Evolutionary conservation across 139 green algal genomes (phyloP).

Genomic region (Auxenochlorella protothecoides): DNA sequence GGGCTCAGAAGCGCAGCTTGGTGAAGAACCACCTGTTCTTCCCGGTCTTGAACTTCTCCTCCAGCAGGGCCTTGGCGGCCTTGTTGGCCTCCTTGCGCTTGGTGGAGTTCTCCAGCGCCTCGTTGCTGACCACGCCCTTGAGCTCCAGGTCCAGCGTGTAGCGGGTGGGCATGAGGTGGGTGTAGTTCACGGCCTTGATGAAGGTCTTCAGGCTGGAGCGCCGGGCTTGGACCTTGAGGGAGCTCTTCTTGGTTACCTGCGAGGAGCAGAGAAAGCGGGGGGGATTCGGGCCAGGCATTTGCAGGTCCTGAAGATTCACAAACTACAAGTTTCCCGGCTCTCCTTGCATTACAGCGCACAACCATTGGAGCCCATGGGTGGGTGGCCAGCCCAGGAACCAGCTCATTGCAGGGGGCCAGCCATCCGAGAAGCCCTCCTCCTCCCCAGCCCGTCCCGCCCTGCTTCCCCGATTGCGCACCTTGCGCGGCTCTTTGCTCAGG

Average conservation of each 20-base stretch:
- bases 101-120: slow-evolving; percentile 75
- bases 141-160: slow-evolving; percentile 98
- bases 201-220: slow-evolving; percentile 80
- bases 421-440: too few species aligned
- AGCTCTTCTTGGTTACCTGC: slow-evolving; percentile 74
- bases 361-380: too few species aligned
- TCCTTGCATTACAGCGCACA: too few species aligned
- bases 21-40: slow-evolving; percentile 99
- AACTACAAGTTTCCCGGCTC: not conserved
- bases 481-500: slow-evolving; percentile 89
- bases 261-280: not conserved
- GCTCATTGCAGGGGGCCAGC: too few species aligned
- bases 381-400: too few species aligned
- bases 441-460: too few species aligned
- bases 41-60: slow-evolving; percentile 99
- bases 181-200: slow-evolving; percentile 98
- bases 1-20: slow-evolving; percentile 86
- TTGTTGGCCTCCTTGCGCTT: slow-evolving; percentile 84
- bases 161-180: slow-evolving; percentile 98
- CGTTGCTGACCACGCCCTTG: slow-evolving; percentile 71
- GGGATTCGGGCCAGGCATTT: too few species aligned
- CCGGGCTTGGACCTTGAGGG: slow-evolving; percentile 52
- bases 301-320: too few species aligned
- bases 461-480: slow-evolving; percentile 46
- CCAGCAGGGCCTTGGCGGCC: slow-evolving; percentile 86